Conservation (phyloP, 257 asterid species). For the Solanum etuberosum region DNA sequence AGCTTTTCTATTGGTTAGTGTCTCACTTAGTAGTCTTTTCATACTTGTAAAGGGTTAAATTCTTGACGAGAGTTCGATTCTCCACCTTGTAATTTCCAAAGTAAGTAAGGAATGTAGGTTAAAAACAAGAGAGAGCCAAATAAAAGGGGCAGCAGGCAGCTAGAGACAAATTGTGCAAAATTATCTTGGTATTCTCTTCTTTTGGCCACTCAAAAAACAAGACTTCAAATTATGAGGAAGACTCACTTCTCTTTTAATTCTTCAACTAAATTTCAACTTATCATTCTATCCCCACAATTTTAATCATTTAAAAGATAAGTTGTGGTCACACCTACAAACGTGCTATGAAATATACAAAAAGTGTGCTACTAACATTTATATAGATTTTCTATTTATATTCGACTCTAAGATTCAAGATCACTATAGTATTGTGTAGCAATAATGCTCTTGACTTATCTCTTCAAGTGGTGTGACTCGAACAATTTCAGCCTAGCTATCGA, state of each 20-base stretch:
- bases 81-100: neutral
- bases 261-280: neutral
- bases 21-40: neutral
- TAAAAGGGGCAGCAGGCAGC: neutral
- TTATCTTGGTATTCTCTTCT: neutral
- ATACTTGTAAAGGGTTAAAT: too few species aligned
- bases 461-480: neutral
- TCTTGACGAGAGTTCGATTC: neutral
- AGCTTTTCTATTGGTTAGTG: neutral
- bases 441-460: too few species aligned
- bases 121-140: neutral
- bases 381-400: neutral
- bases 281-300: neutral
- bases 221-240: neutral
- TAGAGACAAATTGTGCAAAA: neutral
- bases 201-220: neutral
- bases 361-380: neutral
- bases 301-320: neutral
- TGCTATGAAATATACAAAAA: neutral
- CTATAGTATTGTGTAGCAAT: too few species aligned
- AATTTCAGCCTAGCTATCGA: too few species aligned
- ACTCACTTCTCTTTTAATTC: neutral
- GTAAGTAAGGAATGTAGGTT: neutral
- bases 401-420: neutral
- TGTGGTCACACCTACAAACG: neutral